These are phyloP conservation scores for Trichophyton schoenleinii DNA, from an alignment of 2,329 filamentous ascomycete species.

Conservation along the genomic window DNA sequence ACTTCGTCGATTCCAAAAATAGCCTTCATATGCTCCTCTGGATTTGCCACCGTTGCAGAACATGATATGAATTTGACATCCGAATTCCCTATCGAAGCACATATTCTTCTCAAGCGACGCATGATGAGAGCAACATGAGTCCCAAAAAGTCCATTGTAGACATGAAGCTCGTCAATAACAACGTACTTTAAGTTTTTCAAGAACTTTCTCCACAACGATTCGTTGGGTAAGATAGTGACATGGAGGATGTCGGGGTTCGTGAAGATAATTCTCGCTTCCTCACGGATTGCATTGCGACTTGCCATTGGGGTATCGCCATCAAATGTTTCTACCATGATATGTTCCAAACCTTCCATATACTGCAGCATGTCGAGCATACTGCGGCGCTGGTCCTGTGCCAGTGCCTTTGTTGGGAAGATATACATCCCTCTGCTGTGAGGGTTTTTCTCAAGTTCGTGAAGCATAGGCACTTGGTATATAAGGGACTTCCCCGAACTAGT, in stretches of 20 bases:
- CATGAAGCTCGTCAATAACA: conserved; percentile 83
- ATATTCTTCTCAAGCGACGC: conserved; percentile 74
- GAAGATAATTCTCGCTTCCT: conserved; percentile 85
- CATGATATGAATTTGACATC: conserved; percentile 86
- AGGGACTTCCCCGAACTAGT: conserved; percentile 94
- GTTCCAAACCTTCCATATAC: conserved; percentile 66
- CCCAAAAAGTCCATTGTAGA: conserved; percentile 90
- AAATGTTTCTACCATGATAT: conserved; percentile 76
- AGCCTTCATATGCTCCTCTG: conserved; percentile 76
- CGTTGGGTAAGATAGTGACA: conserved; percentile 81
- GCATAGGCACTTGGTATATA: conserved; percentile 91
- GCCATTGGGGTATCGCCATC: conserved; percentile 86
- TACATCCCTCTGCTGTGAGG: conserved; percentile 75
- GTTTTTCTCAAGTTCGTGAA: conserved; percentile 74
- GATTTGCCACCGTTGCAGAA: conserved; percentile 91
- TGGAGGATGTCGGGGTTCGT: conserved; percentile 98
- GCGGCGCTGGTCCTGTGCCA: conserved; percentile 85
- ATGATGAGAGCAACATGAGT: conserved; percentile 92
- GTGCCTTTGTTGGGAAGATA: conserved; percentile 92
- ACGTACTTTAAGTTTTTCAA: conserved; percentile 83
- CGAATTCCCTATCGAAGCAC: conserved; percentile 76
- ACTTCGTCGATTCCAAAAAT: conserved; percentile 85
- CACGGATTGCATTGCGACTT: conserved; percentile 65
- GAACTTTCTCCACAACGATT: conserved; percentile 77
- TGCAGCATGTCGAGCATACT: conserved; percentile 74